phyloP scores from a whole-genome alignment of 2,329 filamentous ascomycete species.

The Fusarium cyanostomum region DNA sequence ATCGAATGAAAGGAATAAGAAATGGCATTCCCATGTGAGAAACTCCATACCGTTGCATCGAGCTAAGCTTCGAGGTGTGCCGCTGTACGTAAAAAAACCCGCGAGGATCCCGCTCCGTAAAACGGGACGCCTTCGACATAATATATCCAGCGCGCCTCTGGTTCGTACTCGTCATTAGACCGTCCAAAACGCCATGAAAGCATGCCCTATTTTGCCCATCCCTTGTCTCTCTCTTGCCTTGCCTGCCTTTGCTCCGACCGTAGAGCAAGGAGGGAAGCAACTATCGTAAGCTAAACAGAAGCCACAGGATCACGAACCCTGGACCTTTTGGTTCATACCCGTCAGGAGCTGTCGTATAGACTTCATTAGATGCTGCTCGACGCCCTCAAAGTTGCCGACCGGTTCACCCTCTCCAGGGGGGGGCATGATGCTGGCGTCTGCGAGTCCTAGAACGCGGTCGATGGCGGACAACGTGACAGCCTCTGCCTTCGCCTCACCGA shows the following conservation, averaged over 20 bases:
- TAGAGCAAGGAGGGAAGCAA: neutral
- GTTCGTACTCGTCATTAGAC: constrained; percentile 42
- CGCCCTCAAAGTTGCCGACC: constrained; percentile 49
- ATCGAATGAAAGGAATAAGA: constrained; percentile 31
- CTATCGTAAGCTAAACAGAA: neutral
- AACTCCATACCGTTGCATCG: constrained; percentile 30
- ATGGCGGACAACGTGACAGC: constrained; percentile 60
- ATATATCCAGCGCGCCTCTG: constrained; percentile 31
- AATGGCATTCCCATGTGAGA: constrained; percentile 27
- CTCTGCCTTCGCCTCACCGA: constrained; percentile 56
- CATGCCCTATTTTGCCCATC: constrained; percentile 20
- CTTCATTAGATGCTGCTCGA: constrained; percentile 55
- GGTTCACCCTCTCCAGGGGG: constrained; percentile 47
- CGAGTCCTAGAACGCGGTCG: constrained; percentile 60
- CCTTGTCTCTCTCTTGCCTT: constrained; percentile 12
- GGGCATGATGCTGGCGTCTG: constrained; percentile 54
- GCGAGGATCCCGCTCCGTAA: constrained; percentile 6
- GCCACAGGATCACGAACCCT: constrained; percentile 15
- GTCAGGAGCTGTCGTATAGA: constrained; percentile 52
- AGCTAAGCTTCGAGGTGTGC: constrained; percentile 13
- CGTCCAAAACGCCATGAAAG: constrained; percentile 40
- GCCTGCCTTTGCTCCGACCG: neutral
- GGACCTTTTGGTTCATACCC: constrained; percentile 53
- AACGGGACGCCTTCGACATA: constrained; percentile 19
- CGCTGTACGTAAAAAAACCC: constrained; percentile 11